phyloP scores from a whole-genome alignment of 2,329 filamentous ascomycete species.

The Neofusicoccum umdonicola region DNA sequence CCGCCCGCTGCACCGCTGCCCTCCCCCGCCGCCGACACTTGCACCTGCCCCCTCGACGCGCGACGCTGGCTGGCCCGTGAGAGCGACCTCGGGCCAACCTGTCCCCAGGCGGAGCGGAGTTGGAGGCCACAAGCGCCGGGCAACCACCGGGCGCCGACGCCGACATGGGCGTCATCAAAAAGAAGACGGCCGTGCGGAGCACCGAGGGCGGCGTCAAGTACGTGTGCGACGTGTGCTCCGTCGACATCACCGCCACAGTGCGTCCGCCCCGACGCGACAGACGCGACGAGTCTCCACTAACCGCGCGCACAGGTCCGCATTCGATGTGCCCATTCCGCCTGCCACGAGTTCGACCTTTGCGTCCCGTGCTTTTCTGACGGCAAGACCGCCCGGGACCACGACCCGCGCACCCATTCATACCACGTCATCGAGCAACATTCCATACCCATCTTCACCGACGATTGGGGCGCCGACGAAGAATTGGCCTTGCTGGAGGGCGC shows the following conservation, averaged over 20 bases:
- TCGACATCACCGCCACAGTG: constrained; percentile 95
- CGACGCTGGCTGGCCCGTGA: constrained; percentile 11
- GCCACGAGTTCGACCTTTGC: constrained; percentile 94
- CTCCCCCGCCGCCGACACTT: background rate
- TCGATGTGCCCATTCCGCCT: constrained; percentile 77
- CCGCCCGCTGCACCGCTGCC: background rate
- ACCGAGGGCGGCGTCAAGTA: constrained; percentile 80
- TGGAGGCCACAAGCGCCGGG: background rate
- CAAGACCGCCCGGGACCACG: constrained; percentile 76
- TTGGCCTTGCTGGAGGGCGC: constrained; percentile 88
- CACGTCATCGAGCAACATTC: constrained; percentile 98
- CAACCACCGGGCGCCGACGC: constrained; percentile 5
- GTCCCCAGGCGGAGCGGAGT: constrained; percentile 6
- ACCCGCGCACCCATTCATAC: constrained; percentile 81
- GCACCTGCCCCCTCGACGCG: background rate
- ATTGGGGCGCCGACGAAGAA: constrained; percentile 98
- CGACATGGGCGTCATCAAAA: constrained; percentile 88
- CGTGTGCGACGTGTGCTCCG: constrained; percentile 94
- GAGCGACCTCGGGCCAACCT: constrained; percentile 6
- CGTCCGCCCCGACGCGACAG: constrained; percentile 34
- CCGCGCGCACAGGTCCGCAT: constrained; percentile 74
- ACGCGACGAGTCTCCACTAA: background rate
- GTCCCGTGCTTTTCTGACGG: constrained; percentile 91
- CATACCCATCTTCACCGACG: constrained; percentile 89
- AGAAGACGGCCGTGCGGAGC: constrained; percentile 83